phyloP scores from a whole-genome alignment of 1,284 basidiomycete species.

The Cryptococcus deneoformans region DNA sequence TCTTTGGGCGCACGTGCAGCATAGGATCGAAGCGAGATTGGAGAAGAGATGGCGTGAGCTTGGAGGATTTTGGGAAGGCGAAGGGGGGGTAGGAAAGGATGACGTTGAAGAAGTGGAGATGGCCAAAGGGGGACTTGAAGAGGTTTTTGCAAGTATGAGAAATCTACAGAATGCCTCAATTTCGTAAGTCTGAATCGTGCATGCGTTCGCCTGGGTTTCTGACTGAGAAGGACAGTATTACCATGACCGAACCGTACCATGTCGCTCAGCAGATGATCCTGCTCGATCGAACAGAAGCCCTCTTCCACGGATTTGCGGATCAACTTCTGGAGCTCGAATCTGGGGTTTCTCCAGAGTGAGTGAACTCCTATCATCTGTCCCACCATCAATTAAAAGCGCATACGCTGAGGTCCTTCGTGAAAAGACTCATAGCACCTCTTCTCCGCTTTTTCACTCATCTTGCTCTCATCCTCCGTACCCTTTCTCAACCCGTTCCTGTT shows the following conservation, averaged over 20 bases:
- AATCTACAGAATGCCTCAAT: conserved; percentile 33
- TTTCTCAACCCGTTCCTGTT: conserved; percentile 69
- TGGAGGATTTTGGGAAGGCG: conserved; percentile 48
- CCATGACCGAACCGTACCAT: conserved; percentile 71
- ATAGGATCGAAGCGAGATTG: conserved; percentile 67
- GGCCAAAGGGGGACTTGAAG: conserved; percentile 36
- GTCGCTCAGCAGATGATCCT: conserved; percentile 75
- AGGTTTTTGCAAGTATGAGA: conserved; percentile 44
- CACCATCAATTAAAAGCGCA: neutral
- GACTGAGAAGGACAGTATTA: conserved; percentile 51
- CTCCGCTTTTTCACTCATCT: conserved; percentile 91
- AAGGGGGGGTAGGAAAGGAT: conserved; percentile 29
- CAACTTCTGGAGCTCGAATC: conserved; percentile 53
- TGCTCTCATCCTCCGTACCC: conserved; percentile 83
- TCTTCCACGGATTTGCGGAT: conserved; percentile 70
- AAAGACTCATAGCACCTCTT: conserved; percentile 43
- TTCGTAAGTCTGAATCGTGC: conserved; percentile 28
- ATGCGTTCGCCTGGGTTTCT: neutral
- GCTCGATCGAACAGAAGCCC: conserved; percentile 63
- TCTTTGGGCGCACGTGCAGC: conserved; percentile 85
- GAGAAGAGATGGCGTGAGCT: conserved; percentile 44
- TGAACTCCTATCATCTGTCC: conserved; percentile 4
- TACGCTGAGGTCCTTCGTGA: neutral
- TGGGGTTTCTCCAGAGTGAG: conserved; percentile 62
- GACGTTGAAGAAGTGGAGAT: conserved; percentile 29